Percentiles rank a stretch among this genome's conserved stretches.
These are phyloP conservation scores for Lentinula sp. DNA, from an alignment of 768 basidiomycete genomes.

Conservation along the genomic window DNA sequence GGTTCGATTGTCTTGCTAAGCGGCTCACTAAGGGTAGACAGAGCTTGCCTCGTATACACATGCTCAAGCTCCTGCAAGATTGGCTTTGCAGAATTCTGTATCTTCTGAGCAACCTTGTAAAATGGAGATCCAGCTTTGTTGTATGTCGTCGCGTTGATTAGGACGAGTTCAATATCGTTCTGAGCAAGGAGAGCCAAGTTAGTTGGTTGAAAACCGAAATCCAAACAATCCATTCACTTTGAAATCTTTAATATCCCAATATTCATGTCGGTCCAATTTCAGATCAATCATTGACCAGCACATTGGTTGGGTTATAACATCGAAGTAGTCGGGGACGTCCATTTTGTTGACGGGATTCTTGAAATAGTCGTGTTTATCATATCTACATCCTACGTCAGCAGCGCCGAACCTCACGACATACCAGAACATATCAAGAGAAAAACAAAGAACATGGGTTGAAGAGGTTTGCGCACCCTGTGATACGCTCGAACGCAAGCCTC, in stretches of 20 bases:
- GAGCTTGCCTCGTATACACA: neutral
- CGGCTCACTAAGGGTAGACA: neutral
- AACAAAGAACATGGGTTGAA: neutral
- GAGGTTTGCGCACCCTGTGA: slow-evolving; percentile 52
- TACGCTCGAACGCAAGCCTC: slow-evolving; percentile 60
- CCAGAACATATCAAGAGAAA: neutral
- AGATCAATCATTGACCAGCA: slow-evolving; percentile 77
- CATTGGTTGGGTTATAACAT: slow-evolving; percentile 83
- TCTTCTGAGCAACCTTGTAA: slow-evolving; percentile 62
- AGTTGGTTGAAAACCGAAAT: no score
- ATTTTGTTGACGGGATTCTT: slow-evolving; percentile 72
- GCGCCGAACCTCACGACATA: neutral
- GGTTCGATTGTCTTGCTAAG: neutral
- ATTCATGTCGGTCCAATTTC: slow-evolving; percentile 79
- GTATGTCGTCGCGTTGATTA: slow-evolving; percentile 82
- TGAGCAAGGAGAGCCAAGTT: slow-evolving; percentile 18
- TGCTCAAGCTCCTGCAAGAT: slow-evolving; percentile 34
- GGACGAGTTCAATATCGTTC: slow-evolving; percentile 80
- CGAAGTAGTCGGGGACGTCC: slow-evolving; percentile 88
- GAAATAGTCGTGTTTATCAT: slow-evolving; percentile 71
- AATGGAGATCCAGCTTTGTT: slow-evolving; percentile 71
- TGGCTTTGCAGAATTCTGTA: slow-evolving; percentile 37
- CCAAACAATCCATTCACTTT: slow-evolving; percentile 35
- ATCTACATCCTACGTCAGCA: neutral
- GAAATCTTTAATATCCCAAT: slow-evolving; percentile 73